Conservation (phyloP, 345 rosid genomes). For the Turritis glabra region DNA sequence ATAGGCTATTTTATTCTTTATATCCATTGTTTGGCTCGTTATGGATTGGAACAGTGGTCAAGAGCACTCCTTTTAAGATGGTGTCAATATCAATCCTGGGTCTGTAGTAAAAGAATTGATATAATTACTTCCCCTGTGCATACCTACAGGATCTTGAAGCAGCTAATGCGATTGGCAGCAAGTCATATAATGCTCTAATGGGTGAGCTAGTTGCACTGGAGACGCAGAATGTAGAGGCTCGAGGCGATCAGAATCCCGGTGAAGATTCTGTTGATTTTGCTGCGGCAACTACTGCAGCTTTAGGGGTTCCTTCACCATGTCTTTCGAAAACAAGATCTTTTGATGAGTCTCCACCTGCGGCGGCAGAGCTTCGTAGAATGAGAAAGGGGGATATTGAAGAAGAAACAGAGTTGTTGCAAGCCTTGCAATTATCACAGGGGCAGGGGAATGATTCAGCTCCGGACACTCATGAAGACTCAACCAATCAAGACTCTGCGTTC, state of each 20-base stretch:
- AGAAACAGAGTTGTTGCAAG: slow-evolving; percentile 71
- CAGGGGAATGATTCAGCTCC: slow-evolving; percentile 38
- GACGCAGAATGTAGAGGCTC: slow-evolving; percentile 51
- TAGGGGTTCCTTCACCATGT: slow-evolving; percentile 93
- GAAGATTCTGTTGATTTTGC: slow-evolving; percentile 91
- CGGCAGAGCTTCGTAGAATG: slow-evolving; percentile 40
- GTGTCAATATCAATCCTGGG: background rate
- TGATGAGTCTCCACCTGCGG: slow-evolving; percentile 67
- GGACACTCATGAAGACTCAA: slow-evolving; percentile 33
- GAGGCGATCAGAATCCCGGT: slow-evolving; percentile 43
- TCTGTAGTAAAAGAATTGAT: slow-evolving; percentile 11
- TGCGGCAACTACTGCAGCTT: slow-evolving; percentile 92
- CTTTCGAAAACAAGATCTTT: slow-evolving; percentile 81
- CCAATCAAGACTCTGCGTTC: slow-evolving; percentile 37
- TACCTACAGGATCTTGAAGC: slow-evolving; percentile 73
- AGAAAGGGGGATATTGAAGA: slow-evolving; percentile 89
- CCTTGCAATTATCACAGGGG: slow-evolving; percentile 65
- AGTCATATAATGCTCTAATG: slow-evolving; percentile 87
- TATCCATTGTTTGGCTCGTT: slow-evolving; percentile 19
- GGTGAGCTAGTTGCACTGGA: slow-evolving; percentile 92
- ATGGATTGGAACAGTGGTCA: slow-evolving; percentile 23
- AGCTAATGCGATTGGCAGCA: slow-evolving; percentile 77
- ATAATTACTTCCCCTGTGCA: slow-evolving; percentile 1
- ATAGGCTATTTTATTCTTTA: background rate
- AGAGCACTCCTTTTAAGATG: background rate